These are phyloP conservation scores for Colletotrichum brevisporum DNA, from an alignment of 2,329 filamentous ascomycete genomes.

Conservation along the genomic window DNA sequence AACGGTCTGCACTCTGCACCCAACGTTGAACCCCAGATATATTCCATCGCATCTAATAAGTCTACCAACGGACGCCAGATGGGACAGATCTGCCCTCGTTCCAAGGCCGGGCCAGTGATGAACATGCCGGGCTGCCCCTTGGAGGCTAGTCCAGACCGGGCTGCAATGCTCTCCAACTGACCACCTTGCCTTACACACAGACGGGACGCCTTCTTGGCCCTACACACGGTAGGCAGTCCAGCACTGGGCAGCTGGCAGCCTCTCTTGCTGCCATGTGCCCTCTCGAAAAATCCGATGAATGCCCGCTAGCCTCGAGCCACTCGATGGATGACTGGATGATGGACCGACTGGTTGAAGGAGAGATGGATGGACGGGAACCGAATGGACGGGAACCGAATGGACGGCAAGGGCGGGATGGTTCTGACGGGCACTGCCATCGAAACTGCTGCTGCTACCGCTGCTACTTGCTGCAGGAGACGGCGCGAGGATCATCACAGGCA, in stretches of 20 bases:
- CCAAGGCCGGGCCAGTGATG: slow-evolving; percentile 18
- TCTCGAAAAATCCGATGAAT: slow-evolving; percentile 28
- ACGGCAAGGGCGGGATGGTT: background rate
- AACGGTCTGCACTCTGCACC: slow-evolving; percentile 19
- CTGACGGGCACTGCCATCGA: background rate
- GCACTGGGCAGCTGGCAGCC: slow-evolving; percentile 33
- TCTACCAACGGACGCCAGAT: slow-evolving; percentile 6
- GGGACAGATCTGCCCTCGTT: slow-evolving; percentile 25
- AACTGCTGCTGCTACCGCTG: slow-evolving; percentile 10
- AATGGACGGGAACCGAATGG: slow-evolving; percentile 14
- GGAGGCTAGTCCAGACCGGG: slow-evolving; percentile 21
- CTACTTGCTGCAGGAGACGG: slow-evolving; percentile 23
- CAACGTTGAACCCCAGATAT: slow-evolving; percentile 20
- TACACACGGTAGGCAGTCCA: slow-evolving; percentile 1
- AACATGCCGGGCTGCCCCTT: slow-evolving; percentile 36
- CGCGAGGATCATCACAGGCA: slow-evolving; percentile 39
- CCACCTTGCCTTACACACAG: slow-evolving; percentile 23
- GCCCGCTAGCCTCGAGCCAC: background rate
- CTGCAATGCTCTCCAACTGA: background rate
- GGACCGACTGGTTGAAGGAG: background rate
- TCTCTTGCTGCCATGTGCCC: slow-evolving; percentile 12
- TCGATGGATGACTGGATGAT: slow-evolving; percentile 19
- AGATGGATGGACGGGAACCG: slow-evolving; percentile 11
- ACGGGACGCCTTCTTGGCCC: slow-evolving; percentile 23
- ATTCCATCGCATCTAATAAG: slow-evolving; percentile 21